Evolutionary conservation across 2,329 filamentous ascomycete species (phyloP).

Genomic region (Cadophora luteo-olivacea): DNA sequence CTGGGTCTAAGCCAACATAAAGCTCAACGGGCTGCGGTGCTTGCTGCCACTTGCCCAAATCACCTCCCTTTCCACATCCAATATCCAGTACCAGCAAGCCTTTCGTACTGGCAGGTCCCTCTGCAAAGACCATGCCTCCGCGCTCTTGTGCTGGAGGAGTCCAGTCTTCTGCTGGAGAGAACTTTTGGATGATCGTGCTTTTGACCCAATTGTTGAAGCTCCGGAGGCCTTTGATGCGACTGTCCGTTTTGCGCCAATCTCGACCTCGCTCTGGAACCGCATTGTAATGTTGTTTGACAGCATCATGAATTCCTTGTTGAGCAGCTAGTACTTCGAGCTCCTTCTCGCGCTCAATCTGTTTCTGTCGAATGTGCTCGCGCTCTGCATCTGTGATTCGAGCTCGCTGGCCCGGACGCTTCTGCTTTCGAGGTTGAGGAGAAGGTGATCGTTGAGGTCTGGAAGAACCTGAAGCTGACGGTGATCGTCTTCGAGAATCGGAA

Average conservation of each 20-base stretch:
- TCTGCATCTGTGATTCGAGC: conserved; percentile 72
- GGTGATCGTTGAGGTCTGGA: conserved; percentile 37
- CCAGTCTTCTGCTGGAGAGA: conserved; percentile 81
- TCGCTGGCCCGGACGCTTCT: conserved; percentile 72
- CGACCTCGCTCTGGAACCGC: conserved; percentile 90
- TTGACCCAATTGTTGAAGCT: conserved; percentile 99
- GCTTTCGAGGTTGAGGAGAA: conserved; percentile 60
- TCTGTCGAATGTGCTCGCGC: conserved; percentile 70
- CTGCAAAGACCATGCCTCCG: conserved; percentile 47
- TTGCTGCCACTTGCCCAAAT: conserved; percentile 94
- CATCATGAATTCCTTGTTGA: conserved; percentile 73
- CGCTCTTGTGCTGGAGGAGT: conserved; percentile 64
- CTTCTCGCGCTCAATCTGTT: conserved; percentile 62
- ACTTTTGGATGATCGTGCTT: conserved; percentile 96
- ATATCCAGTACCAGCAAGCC: conserved; percentile 87
- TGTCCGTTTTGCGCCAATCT: conserved; percentile 93
- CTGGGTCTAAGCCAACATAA: conserved; percentile 93
- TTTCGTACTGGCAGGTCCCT: conserved; percentile 47
- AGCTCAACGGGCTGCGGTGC: conserved; percentile 90
- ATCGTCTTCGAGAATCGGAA: conserved; percentile 36
- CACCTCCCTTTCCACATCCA: conserved; percentile 95
- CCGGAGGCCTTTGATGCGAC: conserved; percentile 90
- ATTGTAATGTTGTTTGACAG: conserved; percentile 95
- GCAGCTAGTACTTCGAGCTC: conserved; percentile 46
- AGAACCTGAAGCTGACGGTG: conserved; percentile 38